phyloP scores from a whole-genome alignment of 192 early-diverging fungal genomes.

The Powellomyces hirtus region DNA sequence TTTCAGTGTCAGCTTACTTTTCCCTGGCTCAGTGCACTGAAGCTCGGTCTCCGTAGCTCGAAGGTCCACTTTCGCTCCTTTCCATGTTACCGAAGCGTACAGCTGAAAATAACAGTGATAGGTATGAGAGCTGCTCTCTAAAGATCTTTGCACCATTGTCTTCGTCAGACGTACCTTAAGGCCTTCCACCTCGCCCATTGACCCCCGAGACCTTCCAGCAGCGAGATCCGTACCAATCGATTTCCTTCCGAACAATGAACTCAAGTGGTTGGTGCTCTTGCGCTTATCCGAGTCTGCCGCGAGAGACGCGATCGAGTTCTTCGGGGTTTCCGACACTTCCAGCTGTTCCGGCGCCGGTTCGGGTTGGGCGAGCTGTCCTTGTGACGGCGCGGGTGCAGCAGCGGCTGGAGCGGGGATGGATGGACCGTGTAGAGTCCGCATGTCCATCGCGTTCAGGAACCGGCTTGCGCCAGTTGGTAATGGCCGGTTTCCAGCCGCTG shows the following conservation, averaged over 20 bases:
- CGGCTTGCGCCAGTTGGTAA: too few relatives aligned
- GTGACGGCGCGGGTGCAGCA: neutral
- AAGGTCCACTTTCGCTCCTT: constrained; percentile 42
- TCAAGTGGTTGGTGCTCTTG: constrained; percentile 4
- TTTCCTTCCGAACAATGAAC: constrained; percentile 4
- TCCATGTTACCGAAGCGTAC: constrained; percentile 23
- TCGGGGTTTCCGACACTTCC: neutral
- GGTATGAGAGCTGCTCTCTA: neutral
- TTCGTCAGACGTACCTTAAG: neutral
- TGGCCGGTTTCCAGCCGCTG: too few relatives aligned
- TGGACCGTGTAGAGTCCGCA: too few relatives aligned
- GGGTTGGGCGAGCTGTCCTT: neutral
- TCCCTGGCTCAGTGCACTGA: constrained; percentile 37
- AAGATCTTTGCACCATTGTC: neutral
- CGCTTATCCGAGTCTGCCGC: neutral
- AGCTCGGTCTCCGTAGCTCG: constrained; percentile 35
- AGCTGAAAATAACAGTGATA: constrained; percentile 9
- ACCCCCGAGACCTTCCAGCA: neutral
- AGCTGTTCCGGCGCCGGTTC: neutral
- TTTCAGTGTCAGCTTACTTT: constrained; percentile 30
- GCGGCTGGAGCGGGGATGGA: too few relatives aligned
- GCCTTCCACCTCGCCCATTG: neutral
- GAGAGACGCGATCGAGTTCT: neutral
- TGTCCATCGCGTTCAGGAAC: too few relatives aligned
- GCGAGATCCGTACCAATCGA: neutral